These are phyloP conservation scores for Chytriomyces sp. DNA, from an alignment of 192 early-diverging fungal species.

Conservation along the genomic window DNA sequence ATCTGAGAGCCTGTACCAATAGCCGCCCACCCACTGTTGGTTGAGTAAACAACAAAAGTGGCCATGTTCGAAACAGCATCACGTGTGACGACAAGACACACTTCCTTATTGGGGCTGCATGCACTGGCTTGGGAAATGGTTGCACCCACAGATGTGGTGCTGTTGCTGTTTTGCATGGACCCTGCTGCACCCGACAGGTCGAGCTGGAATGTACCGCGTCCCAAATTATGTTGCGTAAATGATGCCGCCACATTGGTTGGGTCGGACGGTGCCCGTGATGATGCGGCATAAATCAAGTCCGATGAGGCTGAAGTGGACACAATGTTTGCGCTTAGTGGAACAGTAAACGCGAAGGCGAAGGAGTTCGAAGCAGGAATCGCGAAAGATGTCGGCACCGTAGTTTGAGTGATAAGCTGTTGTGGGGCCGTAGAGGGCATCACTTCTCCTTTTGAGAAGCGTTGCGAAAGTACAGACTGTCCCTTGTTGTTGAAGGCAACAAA, in stretches of 20 bases:
- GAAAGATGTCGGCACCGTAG: background rate
- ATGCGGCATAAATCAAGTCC: background rate
- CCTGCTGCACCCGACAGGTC: conserved; percentile 1
- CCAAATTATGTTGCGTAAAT: background rate
- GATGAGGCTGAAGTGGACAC: background rate
- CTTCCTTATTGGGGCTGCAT: background rate
- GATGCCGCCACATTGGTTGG: background rate
- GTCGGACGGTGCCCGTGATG: background rate
- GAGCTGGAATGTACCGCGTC: no score
- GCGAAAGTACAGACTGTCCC: background rate
- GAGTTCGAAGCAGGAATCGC: background rate
- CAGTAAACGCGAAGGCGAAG: background rate
- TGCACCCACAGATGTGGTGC: background rate
- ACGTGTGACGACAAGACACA: background rate
- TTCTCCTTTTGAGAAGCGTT: no score
- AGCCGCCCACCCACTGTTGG: background rate
- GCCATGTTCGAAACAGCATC: background rate
- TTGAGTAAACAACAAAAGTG: background rate
- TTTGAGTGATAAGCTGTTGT: background rate
- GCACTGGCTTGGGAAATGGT: background rate
- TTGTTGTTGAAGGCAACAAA: background rate
- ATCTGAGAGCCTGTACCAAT: background rate
- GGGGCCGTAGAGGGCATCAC: background rate
- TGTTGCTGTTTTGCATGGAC: background rate
- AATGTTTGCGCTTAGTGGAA: background rate